Base-by-base conservation (phyloP, 108 stramenopile genomes). In the Phaeodactylum tricornutum region DNA sequence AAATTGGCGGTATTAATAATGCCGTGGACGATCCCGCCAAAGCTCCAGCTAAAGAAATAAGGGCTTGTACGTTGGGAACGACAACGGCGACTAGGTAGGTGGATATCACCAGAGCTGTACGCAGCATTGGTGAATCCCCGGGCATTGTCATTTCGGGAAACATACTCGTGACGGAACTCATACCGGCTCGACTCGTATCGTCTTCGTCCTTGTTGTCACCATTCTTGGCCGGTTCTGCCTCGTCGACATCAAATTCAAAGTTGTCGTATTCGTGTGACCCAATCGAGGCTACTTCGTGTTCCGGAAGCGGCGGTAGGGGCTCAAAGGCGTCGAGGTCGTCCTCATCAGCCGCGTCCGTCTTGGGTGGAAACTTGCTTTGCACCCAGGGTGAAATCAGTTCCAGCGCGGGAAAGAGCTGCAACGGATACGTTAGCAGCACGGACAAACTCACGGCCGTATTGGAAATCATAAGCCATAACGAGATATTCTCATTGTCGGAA, bases 21-120 rank as follows among this genome's bases (percentile, higher is more conserved):
- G 77, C 82, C 0, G 78, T 67, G 2, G 70, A 65, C 7, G 72
- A 76, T 14, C 82, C 82, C 1, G 77, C 64, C 30, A 84, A 14
- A 14, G 82, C 82, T 9, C 82, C 82, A 1, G 75, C 77, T 44
- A 84, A 42, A 16, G 72, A 70, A 30, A 84, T 72, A 21, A 84
- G 49, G 14, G 57, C 45, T 36, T 84, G 72, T 0, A 84, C 82
- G 50, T 84, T 84, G 3, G 82, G 82, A 11, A 84, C 62, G 11
- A 65, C 37, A 8, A 68, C 55, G 29, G 82, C 82, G 15, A 84
- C 46, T 6, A 40, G 23, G 66, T 62, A 79, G 12, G 82, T 84
- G n/a, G 61, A 25, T 17, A 77, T 19, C 2, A 84, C 77, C 33
- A 84, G 23, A 20, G 39, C 23, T 2, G 62, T 43, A 24, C 82